Percentiles rank a stretch among this genome's conserved stretches.
Evolutionary conservation across 2,329 filamentous ascomycete genomes (phyloP).

Genomic region (Helminthosporium solani): DNA sequence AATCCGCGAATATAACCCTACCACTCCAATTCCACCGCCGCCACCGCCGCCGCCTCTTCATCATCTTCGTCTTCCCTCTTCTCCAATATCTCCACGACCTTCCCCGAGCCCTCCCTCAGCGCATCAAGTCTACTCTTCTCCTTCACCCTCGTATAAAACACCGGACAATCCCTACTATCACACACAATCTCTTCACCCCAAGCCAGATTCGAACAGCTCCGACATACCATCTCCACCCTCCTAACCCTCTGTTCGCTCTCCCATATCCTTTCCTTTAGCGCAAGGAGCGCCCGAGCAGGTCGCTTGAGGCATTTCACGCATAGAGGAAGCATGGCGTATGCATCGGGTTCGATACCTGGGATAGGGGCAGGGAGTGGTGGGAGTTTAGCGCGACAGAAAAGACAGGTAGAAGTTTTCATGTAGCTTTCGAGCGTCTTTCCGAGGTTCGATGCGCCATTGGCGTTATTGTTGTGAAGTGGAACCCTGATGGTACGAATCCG

Average conservation of each 20-base stretch:
- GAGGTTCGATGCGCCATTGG: conserved; percentile 31
- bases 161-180: conserved; percentile 87
- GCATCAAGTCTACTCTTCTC: conserved; percentile 44
- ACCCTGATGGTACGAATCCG: conserved; percentile 64
- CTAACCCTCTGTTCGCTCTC: conserved; percentile 63
- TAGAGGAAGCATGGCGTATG: conserved; percentile 46
- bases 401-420: conserved; percentile 76
- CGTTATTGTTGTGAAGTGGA: conserved; percentile 17
- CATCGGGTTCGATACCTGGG: conserved; percentile 16
- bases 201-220: conserved; percentile 72
- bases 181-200: conserved; percentile 78
- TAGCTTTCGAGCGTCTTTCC: conserved; percentile 91
- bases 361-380: conserved; percentile 28
- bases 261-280: conserved; percentile 63
- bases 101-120: conserved; percentile 25
- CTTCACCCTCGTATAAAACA: conserved; percentile 78
- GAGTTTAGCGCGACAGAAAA: conserved; percentile 69
- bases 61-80: conserved; percentile 5
- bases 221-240: conserved; percentile 71
- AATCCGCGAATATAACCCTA: background rate
- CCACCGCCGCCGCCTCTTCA: background rate
- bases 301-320: conserved; percentile 60
- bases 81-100: conserved; percentile 33
- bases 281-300: conserved; percentile 62
- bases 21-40: conserved; percentile 4